Evolutionary conservation across 306 rosid species (phyloP).

Genomic region (Sicyos edulis): DNA sequence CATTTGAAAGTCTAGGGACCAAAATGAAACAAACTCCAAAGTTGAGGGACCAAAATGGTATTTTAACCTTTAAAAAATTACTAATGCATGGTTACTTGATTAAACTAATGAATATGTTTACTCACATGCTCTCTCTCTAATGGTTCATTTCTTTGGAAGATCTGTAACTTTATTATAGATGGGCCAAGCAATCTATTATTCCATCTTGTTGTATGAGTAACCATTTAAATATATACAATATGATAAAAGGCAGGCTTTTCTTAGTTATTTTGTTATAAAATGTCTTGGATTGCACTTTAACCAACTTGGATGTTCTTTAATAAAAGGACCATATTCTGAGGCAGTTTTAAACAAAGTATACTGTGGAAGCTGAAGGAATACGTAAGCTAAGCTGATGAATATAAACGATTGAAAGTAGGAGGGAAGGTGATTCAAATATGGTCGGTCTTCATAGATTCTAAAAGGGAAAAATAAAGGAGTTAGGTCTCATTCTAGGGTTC

Average conservation of each 20-base stretch:
- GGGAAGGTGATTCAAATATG: conserved; percentile 23
- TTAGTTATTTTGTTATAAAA: background rate
- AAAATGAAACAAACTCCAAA: too few species aligned
- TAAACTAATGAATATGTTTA: background rate
- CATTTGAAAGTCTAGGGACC: too few species aligned
- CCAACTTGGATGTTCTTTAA: conserved; percentile 7
- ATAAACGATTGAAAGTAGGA: conserved; percentile 3
- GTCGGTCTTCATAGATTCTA: background rate
- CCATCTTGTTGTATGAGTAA: background rate
- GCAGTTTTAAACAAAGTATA: background rate
- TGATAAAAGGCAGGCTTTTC: background rate
- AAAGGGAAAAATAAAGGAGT: conserved; percentile 13
- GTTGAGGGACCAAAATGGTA: too few species aligned
- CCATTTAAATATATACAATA: background rate
- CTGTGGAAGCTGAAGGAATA: conserved; percentile 1
- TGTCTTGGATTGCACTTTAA: background rate
- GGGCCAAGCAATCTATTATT: conserved; percentile 15
- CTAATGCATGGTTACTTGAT: too few species aligned
- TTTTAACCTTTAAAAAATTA: too few species aligned
- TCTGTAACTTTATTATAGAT: background rate
- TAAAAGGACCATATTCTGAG: conserved; percentile 1
- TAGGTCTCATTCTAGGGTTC: conserved; percentile 21
- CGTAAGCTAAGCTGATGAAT: background rate
- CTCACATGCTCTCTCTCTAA: background rate
- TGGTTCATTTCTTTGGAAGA: background rate